Evolutionary conservation across 179 eudicot genomes (phyloP).

Genomic region (Amaranthus tricolor): DNA sequence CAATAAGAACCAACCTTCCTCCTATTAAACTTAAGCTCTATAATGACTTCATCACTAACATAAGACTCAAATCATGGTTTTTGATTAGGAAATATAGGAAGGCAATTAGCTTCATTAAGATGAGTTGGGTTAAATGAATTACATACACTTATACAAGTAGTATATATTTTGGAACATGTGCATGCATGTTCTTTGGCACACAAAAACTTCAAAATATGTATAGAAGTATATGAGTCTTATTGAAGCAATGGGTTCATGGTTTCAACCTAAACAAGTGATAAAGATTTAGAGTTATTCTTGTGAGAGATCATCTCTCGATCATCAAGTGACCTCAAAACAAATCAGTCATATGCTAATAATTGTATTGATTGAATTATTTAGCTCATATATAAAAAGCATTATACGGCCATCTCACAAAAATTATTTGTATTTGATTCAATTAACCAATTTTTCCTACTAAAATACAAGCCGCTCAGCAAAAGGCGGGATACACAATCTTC

Average conservation of each 20-base stretch:
- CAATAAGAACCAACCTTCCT: no score
- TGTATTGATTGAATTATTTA: no score
- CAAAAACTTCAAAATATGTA: conserved; percentile 7
- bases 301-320: no score
- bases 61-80: no score
- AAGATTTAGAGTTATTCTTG: not conserved
- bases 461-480: conserved; percentile 15
- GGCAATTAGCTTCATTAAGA: not conserved
- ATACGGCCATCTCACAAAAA: no score
- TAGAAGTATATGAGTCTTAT: conserved; percentile 9
- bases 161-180: conserved; percentile 22
- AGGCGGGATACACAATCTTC: not conserved
- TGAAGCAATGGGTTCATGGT: conserved; percentile 25
- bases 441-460: not conserved
- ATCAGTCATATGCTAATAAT: no score
- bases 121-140: not conserved
- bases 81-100: not conserved
- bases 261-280: not conserved
- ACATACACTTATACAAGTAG: not conserved
- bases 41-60: no score
- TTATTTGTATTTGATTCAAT: no score
- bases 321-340: no score
- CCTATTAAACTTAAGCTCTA: no score
- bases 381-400: no score
- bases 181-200: conserved; percentile 35